phyloP scores from a whole-genome alignment of 2,329 filamentous ascomycete species.

The Aschersonia sp. region DNA sequence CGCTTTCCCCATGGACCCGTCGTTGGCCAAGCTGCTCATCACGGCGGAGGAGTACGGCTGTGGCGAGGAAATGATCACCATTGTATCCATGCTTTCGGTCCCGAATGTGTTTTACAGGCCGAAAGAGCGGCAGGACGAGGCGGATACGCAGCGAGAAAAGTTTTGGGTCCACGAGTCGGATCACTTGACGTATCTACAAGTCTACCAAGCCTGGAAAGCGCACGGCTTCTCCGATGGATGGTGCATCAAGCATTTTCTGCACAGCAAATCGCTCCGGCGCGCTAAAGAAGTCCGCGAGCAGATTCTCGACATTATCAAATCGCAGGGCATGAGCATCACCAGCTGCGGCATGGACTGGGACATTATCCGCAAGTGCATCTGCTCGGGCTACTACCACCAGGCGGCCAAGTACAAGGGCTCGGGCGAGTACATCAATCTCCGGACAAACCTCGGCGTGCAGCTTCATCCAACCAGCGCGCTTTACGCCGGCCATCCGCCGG shows the following conservation, averaged over 20 bases:
- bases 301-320: slow-evolving; percentile 82
- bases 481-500: slow-evolving; percentile 88
- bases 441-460: slow-evolving; percentile 86
- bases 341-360: slow-evolving; percentile 97
- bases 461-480: slow-evolving; percentile 88
- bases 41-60: slow-evolving; percentile 81
- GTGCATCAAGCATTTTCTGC: slow-evolving; percentile 87
- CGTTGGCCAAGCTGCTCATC: slow-evolving; percentile 86
- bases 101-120: slow-evolving; percentile 94
- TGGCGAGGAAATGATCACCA: slow-evolving; percentile 95
- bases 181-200: slow-evolving; percentile 87
- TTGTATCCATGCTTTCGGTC: slow-evolving; percentile 94
- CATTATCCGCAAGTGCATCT: slow-evolving; percentile 87
- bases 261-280: slow-evolving; percentile 82
- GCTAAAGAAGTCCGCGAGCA: slow-evolving; percentile 93
- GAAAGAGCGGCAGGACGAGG: slow-evolving; percentile 92
- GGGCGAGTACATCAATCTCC: slow-evolving; percentile 92
- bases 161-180: slow-evolving; percentile 98
- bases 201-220: slow-evolving; percentile 88
- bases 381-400: slow-evolving; percentile 95
- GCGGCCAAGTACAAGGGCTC: slow-evolving; percentile 92
- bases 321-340: slow-evolving; percentile 76
- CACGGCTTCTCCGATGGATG: slow-evolving; percentile 84
- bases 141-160: slow-evolving; percentile 87
- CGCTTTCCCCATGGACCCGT: slow-evolving; percentile 94